Evolutionary conservation across 2,329 filamentous ascomycete species (phyloP), one percentile per base, ranked within the genome.

Genomic region (Pyrenophora teres): DNA sequence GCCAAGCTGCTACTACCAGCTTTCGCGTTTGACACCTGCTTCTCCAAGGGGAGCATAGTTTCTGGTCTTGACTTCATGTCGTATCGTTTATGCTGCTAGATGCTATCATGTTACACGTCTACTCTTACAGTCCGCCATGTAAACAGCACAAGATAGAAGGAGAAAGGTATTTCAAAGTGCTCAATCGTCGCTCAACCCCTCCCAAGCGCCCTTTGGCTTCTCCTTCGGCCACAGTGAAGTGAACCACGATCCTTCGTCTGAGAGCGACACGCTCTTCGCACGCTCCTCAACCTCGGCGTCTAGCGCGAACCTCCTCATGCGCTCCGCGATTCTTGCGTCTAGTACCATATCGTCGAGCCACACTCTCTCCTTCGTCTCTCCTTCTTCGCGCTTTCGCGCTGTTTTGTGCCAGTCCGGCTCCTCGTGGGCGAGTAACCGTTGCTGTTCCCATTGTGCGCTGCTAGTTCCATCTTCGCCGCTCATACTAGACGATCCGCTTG

Each of bases 321-420:
- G 85, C 65, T 81, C 80, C 4, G 83, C 83, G 56, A 97, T 86
- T 32, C 92, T 83, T 10, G 84, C 76, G 70, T 99, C 92, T 8
- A 96, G 70, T 2, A 89, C 85, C 45, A 97, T 78, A 9, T 86
- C 83, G 46, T 87, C 84, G 7, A 88, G 74, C 89, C 90, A 96
- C 42, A 92, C 86, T 63, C 83, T 84, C 49, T 80, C 77, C 33
- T 75, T 74, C 49, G 78, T 78, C 52, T 76, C 76, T 45, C 81
- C 78, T 67, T 76, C 63, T 71, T 81, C 74, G 66, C 77, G 69
- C 68, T 82, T 68, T 75, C 83, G 86, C 5, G 87, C 83, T n/a
- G 82, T 86, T 76, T 95, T 96, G 72, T 88, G 86, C 92, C 92
- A 96, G 70, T 93, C 85, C 38, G 75, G 76, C 76, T 96, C 91